These are phyloP conservation scores for Stagonosporopsis vannaccii DNA, from an alignment of 2,329 filamentous ascomycete species.

Conservation along the genomic window DNA sequence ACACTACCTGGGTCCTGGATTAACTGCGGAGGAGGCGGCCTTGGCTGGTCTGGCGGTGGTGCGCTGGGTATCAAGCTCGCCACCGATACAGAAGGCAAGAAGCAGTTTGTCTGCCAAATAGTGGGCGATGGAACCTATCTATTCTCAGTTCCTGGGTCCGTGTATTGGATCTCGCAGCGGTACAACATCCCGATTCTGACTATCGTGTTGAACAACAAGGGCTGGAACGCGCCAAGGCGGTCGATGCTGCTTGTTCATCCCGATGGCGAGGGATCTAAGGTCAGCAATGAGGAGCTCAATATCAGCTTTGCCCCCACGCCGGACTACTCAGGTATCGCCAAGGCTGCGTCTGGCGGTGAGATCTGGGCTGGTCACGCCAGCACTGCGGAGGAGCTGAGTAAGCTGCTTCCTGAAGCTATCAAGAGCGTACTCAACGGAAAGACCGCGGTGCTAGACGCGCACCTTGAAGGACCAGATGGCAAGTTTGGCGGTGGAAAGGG, in stretches of 20 bases:
- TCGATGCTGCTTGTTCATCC: slow-evolving; percentile 72
- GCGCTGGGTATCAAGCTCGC: slow-evolving; percentile 80
- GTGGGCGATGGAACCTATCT: slow-evolving; percentile 74
- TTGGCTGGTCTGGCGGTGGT: slow-evolving; percentile 80
- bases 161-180: slow-evolving; percentile 72
- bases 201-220: slow-evolving; percentile 74
- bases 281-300: slow-evolving; percentile 69
- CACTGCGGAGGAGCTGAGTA: slow-evolving; percentile 63
- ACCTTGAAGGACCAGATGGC: slow-evolving; percentile 63
- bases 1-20: slow-evolving; percentile 76
- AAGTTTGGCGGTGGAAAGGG: slow-evolving; percentile 53
- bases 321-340: slow-evolving; percentile 72
- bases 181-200: slow-evolving; percentile 72
- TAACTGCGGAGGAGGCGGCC: slow-evolving; percentile 80
- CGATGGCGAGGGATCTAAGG: slow-evolving; percentile 66
- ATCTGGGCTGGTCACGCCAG: slow-evolving; percentile 67
- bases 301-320: slow-evolving; percentile 71
- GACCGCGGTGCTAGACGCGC: slow-evolving; percentile 69
- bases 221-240: slow-evolving; percentile 71
- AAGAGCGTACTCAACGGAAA: slow-evolving; percentile 63
- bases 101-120: slow-evolving; percentile 54
- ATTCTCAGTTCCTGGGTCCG: slow-evolving; percentile 69
- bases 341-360: slow-evolving; percentile 68
- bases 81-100: slow-evolving; percentile 57
- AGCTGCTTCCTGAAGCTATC: slow-evolving; percentile 64